Evolutionary conservation across 2,329 filamentous ascomycete genomes (phyloP), one percentile per base, ranked within the genome.

Genomic region (Ascochyta koolunga): DNA sequence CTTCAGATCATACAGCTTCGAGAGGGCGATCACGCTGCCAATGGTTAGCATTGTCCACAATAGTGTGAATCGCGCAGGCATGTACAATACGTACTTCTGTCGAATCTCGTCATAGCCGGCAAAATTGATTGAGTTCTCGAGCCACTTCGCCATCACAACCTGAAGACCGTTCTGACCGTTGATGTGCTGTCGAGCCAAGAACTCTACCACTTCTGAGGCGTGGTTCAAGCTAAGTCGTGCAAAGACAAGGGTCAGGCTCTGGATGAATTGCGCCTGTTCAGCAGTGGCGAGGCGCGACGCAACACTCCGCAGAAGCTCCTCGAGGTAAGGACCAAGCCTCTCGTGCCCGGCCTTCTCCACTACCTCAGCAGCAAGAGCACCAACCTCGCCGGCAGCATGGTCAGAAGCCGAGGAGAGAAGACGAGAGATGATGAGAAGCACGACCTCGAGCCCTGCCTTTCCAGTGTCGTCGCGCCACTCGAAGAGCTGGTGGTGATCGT

Each of bases 51-150:
- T 39, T 3, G 4, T 22, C 10, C 15, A 29, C 1, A 5, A 47
- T 38, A 29, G n/a, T 25, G 39, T 18, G 31, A 38, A 9, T 16
- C 4, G 15, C 27, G 10, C 27, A 29, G 10, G 27, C 4, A 33
- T 10, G 16, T 32, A 18, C 27, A 38, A 37, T n/a, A 80, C 87
- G 75, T 80, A 93, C 90, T 98, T 99, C 75, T 97, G 91, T 64
- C 93, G 86, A 65, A 98, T 98, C 75, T 97, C 93, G 67, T 98
- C 93, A 66, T 97, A 99, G 11, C 95, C 95, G n/a, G 92, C 92
- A 77, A 99, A 99, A 75, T 89, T 96, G 75, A 96, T 85, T 4
- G 92, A 96, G 76, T 98, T 96, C 78, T 98, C 95, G 1, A 99
- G 81, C 95, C 95, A 99, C 77, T 98, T 97, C 76, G 87, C 84